Evolutionary conservation across 306 rosid genomes (phyloP).

Genomic region (Oemleria cerasiformis): DNA sequence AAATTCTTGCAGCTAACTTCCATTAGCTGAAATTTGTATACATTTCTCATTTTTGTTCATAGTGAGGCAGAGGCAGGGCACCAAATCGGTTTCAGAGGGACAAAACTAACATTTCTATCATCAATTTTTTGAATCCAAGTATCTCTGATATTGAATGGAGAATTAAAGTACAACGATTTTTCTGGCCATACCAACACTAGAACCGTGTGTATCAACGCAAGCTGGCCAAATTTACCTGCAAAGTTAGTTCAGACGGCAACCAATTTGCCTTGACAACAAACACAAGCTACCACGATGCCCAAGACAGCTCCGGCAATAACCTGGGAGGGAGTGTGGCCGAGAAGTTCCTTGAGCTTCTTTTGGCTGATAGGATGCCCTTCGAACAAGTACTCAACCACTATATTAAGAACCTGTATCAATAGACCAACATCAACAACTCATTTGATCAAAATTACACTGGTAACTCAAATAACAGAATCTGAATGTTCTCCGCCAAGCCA

Average conservation of each 20-base stretch:
- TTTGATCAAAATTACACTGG: too few species aligned
- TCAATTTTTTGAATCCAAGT: background rate
- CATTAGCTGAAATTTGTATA: background rate
- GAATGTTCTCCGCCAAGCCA: background rate
- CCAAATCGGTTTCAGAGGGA: background rate
- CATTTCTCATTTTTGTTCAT: background rate
- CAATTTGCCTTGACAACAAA: conserved; percentile 60
- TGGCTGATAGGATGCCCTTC: conserved; percentile 87
- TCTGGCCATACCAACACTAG: conserved; percentile 1
- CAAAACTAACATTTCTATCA: background rate
- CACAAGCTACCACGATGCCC: conserved; percentile 61
- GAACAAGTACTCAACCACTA: conserved; percentile 84
- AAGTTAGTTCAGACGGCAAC: conserved; percentile 32
- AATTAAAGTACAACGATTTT: background rate
- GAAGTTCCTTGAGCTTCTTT: conserved; percentile 87
- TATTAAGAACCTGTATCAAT: conserved; percentile 69
- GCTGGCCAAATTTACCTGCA: conserved; percentile 21
- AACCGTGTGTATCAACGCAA: conserved; percentile 2
- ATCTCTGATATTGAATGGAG: background rate
- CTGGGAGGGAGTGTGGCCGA: conserved; percentile 90
- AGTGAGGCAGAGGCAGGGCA: background rate
- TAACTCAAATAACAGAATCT: background rate
- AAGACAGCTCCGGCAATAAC: conserved; percentile 84
- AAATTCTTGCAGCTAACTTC: background rate
- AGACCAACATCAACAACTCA: background rate